Conservation (phyloP, 441 rosid genomes). For the Pelargonium cotyledonis region DNA sequence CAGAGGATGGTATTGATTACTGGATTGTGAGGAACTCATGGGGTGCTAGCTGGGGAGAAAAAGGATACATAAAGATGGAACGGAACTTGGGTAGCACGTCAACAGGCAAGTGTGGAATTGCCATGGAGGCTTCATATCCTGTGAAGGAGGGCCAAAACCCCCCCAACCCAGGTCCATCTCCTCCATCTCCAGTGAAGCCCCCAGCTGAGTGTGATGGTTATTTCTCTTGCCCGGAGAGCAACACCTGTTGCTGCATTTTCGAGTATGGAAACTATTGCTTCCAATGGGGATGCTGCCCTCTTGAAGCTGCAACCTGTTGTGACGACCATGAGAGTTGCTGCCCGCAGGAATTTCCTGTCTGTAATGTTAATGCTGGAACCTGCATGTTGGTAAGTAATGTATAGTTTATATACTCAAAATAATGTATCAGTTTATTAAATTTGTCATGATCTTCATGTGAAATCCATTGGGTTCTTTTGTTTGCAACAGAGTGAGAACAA, state of each 20-base stretch:
- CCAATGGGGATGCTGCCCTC: constrained; percentile 66
- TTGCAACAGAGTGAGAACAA: constrained; percentile 35
- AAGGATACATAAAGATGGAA: constrained; percentile 54
- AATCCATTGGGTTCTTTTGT: neutral
- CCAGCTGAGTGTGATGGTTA: constrained; percentile 37
- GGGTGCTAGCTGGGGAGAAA: constrained; percentile 60
- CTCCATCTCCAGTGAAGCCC: constrained; percentile 54
- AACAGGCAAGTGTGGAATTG: constrained; percentile 59
- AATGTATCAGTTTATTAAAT: no score
- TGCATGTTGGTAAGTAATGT: constrained; percentile 31
- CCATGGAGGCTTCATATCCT: constrained; percentile 63
- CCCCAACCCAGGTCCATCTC: constrained; percentile 50
- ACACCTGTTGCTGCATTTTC: constrained; percentile 59
- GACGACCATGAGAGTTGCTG: constrained; percentile 47
- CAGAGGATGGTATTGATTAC: constrained; percentile 45
- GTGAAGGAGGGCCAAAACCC: constrained; percentile 50
- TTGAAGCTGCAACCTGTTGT: constrained; percentile 59
- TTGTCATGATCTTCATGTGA: no score
- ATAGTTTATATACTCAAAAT: no score
- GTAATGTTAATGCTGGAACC: constrained; percentile 29
- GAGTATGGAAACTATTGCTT: constrained; percentile 38
- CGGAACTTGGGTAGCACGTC: constrained; percentile 31
- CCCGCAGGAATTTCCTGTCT: constrained; percentile 32
- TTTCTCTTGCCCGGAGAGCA: constrained; percentile 41
- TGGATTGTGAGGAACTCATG: constrained; percentile 71